Evolutionary conservation across 331 rosid genomes (phyloP).

Genomic region (Rhamnella rubrinervis): DNA sequence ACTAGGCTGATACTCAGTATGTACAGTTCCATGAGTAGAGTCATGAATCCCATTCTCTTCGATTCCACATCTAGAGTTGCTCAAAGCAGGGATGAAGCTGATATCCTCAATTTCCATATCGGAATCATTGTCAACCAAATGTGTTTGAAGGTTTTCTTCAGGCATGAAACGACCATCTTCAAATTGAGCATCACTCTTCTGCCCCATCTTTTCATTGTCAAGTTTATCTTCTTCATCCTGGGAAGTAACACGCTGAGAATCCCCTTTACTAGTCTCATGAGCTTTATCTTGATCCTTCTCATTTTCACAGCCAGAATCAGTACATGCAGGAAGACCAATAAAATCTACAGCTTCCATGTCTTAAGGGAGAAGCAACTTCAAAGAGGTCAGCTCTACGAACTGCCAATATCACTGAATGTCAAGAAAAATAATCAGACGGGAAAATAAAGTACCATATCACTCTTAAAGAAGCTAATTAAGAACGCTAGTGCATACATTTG

Average conservation of each 20-base stretch:
- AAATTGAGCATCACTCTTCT: slow-evolving; percentile 20
- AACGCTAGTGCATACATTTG: background rate
- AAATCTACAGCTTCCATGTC: slow-evolving; percentile 51
- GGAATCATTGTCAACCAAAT: slow-evolving; percentile 30
- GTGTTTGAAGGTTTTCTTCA: slow-evolving; percentile 26
- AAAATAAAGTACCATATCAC: slow-evolving; percentile 1
- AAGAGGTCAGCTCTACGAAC: slow-evolving; percentile 21
- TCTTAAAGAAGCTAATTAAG: background rate
- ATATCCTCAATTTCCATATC: slow-evolving; percentile 59
- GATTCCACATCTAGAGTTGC: slow-evolving; percentile 17
- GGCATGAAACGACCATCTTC: slow-evolving; percentile 18
- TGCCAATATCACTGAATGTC: slow-evolving; percentile 21
- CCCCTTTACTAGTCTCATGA: slow-evolving; percentile 19
- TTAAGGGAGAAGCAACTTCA: slow-evolving; percentile 10
- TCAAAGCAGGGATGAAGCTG: slow-evolving; percentile 29
- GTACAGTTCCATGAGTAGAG: background rate
- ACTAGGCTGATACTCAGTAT: slow-evolving; percentile 19
- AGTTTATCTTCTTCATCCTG: slow-evolving; percentile 25
- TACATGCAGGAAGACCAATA: slow-evolving; percentile 29
- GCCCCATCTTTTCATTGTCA: slow-evolving; percentile 15
- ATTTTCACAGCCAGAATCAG: slow-evolving; percentile 34
- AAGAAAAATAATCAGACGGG: slow-evolving; percentile 12
- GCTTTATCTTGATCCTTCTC: slow-evolving; percentile 25
- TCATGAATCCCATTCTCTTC: slow-evolving; percentile 15
- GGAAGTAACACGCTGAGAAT: slow-evolving; percentile 25